Percentiles rank a stretch among this genome's conserved stretches.
These are phyloP conservation scores for Lodderomyces oxycetoniae DNA, from an alignment of 1,139 yeast genomes.

Conservation along the genomic window DNA sequence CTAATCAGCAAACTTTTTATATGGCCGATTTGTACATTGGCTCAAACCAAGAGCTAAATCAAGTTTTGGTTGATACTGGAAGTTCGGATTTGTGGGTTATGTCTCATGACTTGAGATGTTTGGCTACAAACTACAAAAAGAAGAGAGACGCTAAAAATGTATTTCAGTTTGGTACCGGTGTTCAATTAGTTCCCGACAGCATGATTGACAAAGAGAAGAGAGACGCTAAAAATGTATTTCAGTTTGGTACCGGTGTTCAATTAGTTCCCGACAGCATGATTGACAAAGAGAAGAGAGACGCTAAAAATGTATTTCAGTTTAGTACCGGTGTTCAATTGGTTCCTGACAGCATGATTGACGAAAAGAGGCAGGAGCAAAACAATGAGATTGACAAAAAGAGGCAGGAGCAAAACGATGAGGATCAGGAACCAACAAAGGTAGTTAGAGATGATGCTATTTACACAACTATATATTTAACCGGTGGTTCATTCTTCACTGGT, in stretches of 20 bases:
- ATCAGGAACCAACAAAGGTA: neutral
- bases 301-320: neutral
- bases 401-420: neutral
- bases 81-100: conserved; percentile 46
- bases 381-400: neutral
- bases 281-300: neutral
- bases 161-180: conserved; percentile 4
- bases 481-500: no score
- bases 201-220: conserved; percentile 2
- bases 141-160: conserved; percentile 3
- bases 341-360: conserved; percentile 1
- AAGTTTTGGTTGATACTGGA: conserved; percentile 43
- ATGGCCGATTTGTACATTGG: conserved; percentile 39
- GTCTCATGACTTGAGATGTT: conserved; percentile 30
- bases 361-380: neutral
- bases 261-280: neutral
- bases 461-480: conserved; percentile 1
- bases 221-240: conserved; percentile 2
- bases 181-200: conserved; percentile 3
- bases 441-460: neutral
- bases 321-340: conserved; percentile 6
- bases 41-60: conserved; percentile 25
- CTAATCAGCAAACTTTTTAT: conserved; percentile 47
- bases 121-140: conserved; percentile 4
- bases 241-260: conserved; percentile 6